Evolutionary conservation across 495 filamentous ascomycete genomes (phyloP).

Genomic region (Aspergillus wentii): DNA sequence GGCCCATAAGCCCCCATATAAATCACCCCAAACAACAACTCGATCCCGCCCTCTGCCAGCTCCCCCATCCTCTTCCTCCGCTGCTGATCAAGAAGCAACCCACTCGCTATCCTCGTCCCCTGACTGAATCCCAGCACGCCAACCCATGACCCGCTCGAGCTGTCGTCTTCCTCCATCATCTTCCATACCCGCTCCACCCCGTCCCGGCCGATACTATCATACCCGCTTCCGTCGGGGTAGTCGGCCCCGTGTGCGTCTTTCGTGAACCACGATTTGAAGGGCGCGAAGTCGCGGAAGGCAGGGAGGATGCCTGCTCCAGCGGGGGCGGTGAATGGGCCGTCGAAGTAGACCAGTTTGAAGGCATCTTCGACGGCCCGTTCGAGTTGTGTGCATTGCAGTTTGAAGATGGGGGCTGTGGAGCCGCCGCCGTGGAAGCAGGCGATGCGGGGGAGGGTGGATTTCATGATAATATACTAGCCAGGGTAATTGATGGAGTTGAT

Average conservation of each 20-base stretch:
- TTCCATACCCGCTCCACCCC: constrained; percentile 15
- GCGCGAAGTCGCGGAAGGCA: constrained; percentile 35
- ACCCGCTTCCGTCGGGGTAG: constrained; percentile 21
- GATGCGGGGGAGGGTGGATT: constrained; percentile 30
- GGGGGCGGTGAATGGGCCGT: constrained; percentile 21
- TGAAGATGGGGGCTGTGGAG: constrained; percentile 21
- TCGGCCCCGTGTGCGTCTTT: constrained; percentile 48
- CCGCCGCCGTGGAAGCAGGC: constrained; percentile 34
- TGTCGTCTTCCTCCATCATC: constrained; percentile 33
- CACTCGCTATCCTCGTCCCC: constrained; percentile 55
- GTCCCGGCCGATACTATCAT: constrained; percentile 9
- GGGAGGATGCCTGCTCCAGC: constrained; percentile 34
- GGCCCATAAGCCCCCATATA: constrained; percentile 18
- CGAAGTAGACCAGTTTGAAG: constrained; percentile 25
- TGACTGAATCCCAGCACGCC: constrained; percentile 50
- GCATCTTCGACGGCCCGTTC: constrained; percentile 9
- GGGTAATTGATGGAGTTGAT: too few relatives aligned
- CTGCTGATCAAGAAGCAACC: constrained; percentile 44
- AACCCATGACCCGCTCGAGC: constrained; percentile 50
- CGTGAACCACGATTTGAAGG: constrained; percentile 48
- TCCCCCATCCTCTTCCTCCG: constrained; percentile 24
- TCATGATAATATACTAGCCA: too few relatives aligned
- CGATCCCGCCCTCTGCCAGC: neutral
- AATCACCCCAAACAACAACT: constrained; percentile 32
- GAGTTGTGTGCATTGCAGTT: constrained; percentile 23